A percentile compares a stretch with the other conserved stretches of the same genome.
Evolutionary conservation across 108 stramenopile species (phyloP).

Genomic region (Phaeodactylum tricornutum): DNA sequence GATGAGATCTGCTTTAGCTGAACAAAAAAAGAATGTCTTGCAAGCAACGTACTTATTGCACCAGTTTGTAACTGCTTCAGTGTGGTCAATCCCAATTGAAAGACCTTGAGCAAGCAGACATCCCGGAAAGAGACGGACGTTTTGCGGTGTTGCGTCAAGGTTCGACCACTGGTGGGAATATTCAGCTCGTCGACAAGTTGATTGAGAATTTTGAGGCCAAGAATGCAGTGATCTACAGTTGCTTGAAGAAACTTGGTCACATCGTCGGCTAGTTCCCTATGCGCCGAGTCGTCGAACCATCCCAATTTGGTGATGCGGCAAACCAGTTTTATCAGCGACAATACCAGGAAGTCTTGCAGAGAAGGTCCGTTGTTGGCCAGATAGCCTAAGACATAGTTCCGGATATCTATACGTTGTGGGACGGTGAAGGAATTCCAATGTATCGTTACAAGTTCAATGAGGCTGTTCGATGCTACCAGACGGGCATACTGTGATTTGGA

Average conservation of each 20-base stretch:
- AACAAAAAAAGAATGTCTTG: slow-evolving; percentile 1
- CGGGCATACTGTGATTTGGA: slow-evolving; percentile 85
- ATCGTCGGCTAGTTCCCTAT: slow-evolving; percentile 91
- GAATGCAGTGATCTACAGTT: slow-evolving; percentile 88
- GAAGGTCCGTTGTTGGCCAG: slow-evolving; percentile 87
- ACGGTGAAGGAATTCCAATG: slow-evolving; percentile 94
- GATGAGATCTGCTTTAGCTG: slow-evolving; percentile 1
- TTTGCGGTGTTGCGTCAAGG: slow-evolving; percentile 93
- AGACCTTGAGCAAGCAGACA: slow-evolving; percentile 85
- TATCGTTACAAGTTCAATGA: slow-evolving; percentile 89
- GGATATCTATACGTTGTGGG: slow-evolving; percentile 88
- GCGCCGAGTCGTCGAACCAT: slow-evolving; percentile 92
- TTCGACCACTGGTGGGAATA: slow-evolving; percentile 86
- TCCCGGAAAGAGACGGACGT: slow-evolving; percentile 95
- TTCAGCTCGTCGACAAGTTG: slow-evolving; percentile 96
- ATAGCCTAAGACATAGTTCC: slow-evolving; percentile 93
- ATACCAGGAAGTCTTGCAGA: slow-evolving; percentile 83
- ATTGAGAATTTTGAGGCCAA: slow-evolving; percentile 93
- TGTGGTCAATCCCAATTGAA: slow-evolving; percentile 87
- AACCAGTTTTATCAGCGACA: slow-evolving; percentile 83
- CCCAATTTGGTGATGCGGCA: slow-evolving; percentile 97
- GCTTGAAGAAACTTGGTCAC: slow-evolving; percentile 94
- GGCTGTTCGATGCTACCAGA: slow-evolving; percentile 85
- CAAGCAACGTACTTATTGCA: slow-evolving; percentile 57
- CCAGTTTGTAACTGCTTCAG: slow-evolving; percentile 85